Evolutionary conservation across 2,329 filamentous ascomycete species (phyloP).

Genomic region (Dactylellina cionopaga): DNA sequence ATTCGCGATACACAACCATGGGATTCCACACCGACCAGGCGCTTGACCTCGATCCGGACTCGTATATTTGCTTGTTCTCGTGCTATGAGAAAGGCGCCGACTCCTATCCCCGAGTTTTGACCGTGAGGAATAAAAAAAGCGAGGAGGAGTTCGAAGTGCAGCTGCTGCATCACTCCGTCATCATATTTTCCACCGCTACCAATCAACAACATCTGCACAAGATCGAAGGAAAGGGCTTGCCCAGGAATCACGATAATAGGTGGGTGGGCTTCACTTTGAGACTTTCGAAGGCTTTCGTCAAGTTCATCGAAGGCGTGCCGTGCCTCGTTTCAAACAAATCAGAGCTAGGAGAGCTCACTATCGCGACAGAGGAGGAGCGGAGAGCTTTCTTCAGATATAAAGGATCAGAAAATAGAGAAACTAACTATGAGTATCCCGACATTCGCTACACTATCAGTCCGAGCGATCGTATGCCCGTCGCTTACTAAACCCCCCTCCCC

Average conservation of each 20-base stretch:
- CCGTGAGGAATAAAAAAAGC: slow-evolving; percentile 25
- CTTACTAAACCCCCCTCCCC: background rate
- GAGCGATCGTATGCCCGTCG: slow-evolving; percentile 7
- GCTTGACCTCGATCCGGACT: slow-evolving; percentile 11
- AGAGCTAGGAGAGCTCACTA: slow-evolving; percentile 16
- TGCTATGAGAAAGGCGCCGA: slow-evolving; percentile 22
- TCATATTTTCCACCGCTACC: slow-evolving; percentile 8
- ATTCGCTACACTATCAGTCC: slow-evolving; percentile 26
- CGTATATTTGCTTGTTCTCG: slow-evolving; percentile 26
- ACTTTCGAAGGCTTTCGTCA: slow-evolving; percentile 9
- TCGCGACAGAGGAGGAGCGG: slow-evolving; percentile 11
- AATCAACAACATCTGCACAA: slow-evolving; percentile 21
- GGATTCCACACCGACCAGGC: slow-evolving; percentile 28
- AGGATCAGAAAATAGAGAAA: slow-evolving; percentile 6
- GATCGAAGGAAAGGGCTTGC: slow-evolving; percentile 5
- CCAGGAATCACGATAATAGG: slow-evolving; percentile 15
- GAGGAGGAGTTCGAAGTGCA: slow-evolving; percentile 14
- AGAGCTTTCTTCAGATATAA: slow-evolving; percentile 14
- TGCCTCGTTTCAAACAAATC: background rate
- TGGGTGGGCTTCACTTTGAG: slow-evolving; percentile 14
- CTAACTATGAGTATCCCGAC: slow-evolving; percentile 6
- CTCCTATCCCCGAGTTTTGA: slow-evolving; percentile 6
- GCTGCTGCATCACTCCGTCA: slow-evolving; percentile 12
- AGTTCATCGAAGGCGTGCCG: slow-evolving; percentile 7
- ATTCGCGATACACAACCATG: slow-evolving; percentile 26